phyloP scores from a whole-genome alignment of 108 stramenopile species.

The Discostella pseudostelligera region DNA sequence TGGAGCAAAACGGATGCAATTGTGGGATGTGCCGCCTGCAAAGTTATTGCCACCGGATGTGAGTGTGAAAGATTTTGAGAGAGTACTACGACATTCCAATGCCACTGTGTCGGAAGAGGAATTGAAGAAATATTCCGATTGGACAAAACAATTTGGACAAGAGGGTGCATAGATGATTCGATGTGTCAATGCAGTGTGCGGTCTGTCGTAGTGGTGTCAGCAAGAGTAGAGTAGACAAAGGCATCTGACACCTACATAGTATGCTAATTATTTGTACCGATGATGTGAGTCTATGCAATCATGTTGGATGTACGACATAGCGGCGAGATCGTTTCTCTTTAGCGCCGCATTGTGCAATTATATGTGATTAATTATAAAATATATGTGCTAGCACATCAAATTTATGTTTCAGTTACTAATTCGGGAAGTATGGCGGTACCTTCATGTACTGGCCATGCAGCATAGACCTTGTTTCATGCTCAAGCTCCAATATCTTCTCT shows the following conservation, averaged over 20 bases:
- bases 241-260: too few relatives aligned
- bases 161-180: slow-evolving; percentile 76
- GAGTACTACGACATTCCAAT: slow-evolving; percentile 68
- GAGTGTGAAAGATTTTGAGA: slow-evolving; percentile 67
- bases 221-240: too few relatives aligned
- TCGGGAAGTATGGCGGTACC: slow-evolving; percentile 30
- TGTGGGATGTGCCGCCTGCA: slow-evolving; percentile 92
- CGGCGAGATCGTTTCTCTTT: too few relatives aligned
- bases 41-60: slow-evolving; percentile 82
- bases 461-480: slow-evolving; percentile 51
- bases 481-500: slow-evolving; percentile 36
- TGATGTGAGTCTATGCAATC: too few relatives aligned
- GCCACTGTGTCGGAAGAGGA: slow-evolving; percentile 91
- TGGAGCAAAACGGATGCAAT: slow-evolving; percentile 84
- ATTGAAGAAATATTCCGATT: slow-evolving; percentile 88
- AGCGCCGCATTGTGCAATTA: too few relatives aligned
- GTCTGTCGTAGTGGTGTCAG: background rate
- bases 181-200: too few relatives aligned
- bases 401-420: too few relatives aligned
- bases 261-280: too few relatives aligned
- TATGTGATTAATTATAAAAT: too few relatives aligned
- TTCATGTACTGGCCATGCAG: slow-evolving; percentile 47
- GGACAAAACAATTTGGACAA: slow-evolving; percentile 98
- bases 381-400: too few relatives aligned
- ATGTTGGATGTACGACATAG: too few relatives aligned